phyloP scores from a whole-genome alignment of 1,284 basidiomycete genomes.

The Tilletia setariae region DNA sequence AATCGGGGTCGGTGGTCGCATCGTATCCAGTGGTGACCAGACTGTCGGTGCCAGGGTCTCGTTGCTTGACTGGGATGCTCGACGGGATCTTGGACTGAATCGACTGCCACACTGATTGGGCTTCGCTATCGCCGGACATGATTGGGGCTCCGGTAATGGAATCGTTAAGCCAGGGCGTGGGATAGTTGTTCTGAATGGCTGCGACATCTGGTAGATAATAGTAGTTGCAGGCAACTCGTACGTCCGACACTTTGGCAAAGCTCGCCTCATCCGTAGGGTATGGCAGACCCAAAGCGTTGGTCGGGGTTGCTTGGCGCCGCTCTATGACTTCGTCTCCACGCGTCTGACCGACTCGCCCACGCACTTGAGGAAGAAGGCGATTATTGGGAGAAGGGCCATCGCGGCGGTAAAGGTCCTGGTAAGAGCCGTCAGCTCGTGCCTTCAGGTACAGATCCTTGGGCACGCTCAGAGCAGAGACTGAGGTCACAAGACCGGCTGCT shows the following conservation, averaged over 20 bases:
- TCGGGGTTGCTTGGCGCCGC: neutral
- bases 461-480: too few species aligned
- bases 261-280: conserved; percentile 30
- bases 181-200: conserved; percentile 34
- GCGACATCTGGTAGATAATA: conserved; percentile 39
- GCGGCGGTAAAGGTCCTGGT: conserved; percentile 9
- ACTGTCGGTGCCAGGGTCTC: too few species aligned
- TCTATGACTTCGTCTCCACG: too few species aligned
- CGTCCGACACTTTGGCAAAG: conserved; percentile 28
- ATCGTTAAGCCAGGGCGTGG: conserved; percentile 28
- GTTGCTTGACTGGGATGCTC: conserved; percentile 1
- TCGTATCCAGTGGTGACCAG: too few species aligned
- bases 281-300: neutral
- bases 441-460: conserved; percentile 2
- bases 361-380: neutral
- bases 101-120: neutral
- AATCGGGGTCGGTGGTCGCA: conserved; percentile 39
- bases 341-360: too few species aligned
- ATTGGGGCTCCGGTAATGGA: neutral
- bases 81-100: neutral
- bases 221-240: conserved; percentile 35
- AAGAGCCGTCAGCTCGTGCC: neutral
- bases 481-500: too few species aligned
- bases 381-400: neutral
- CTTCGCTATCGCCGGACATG: conserved; percentile 9